Conservation (phyloP, 2,329 filamentous ascomycete genomes). For the Diplodia intermedia region DNA sequence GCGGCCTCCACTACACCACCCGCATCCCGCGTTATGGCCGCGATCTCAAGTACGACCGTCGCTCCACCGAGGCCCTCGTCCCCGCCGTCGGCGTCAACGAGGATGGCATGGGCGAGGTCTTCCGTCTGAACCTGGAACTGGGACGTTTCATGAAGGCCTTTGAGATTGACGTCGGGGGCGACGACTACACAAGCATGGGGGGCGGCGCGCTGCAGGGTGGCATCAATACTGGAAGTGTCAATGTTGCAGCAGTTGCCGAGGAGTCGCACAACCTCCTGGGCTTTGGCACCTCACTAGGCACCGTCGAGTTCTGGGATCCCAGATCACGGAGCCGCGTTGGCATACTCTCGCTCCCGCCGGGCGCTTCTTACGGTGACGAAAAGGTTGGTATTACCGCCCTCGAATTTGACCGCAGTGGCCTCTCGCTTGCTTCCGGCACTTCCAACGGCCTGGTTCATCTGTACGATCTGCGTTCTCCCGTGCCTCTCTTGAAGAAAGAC, state of each 20-base stretch:
- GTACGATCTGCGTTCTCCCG: slow-evolving; percentile 88
- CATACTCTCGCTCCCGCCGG: slow-evolving; percentile 67
- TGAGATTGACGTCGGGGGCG: slow-evolving; percentile 85
- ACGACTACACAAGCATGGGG: slow-evolving; percentile 71
- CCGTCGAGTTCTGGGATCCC: slow-evolving; percentile 95
- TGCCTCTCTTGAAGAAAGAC: slow-evolving; percentile 87
- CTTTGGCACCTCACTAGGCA: slow-evolving; percentile 94
- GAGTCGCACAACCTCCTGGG: slow-evolving; percentile 87
- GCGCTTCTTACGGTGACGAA: slow-evolving; percentile 43
- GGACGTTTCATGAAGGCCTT: slow-evolving; percentile 95
- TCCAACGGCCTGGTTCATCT: slow-evolving; percentile 86
- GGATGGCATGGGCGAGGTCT: slow-evolving; percentile 90
- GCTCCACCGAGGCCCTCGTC: slow-evolving; percentile 82
- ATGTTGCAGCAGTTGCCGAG: slow-evolving; percentile 85
- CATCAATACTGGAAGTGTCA: slow-evolving; percentile 83
- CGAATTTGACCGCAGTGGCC: slow-evolving; percentile 81
- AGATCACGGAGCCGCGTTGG: slow-evolving; percentile 82
- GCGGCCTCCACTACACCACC: slow-evolving; percentile 86
- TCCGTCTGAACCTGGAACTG: slow-evolving; percentile 86
- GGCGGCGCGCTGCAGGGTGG: slow-evolving; percentile 84
- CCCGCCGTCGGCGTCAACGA: slow-evolving; percentile 86
- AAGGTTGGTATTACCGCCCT: slow-evolving; percentile 79
- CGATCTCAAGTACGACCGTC: slow-evolving; percentile 83
- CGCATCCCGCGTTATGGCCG: slow-evolving; percentile 91
- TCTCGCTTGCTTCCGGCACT: slow-evolving; percentile 86